Evolutionary conservation across 164 flowering plant genomes (phyloP).

Genomic region (grape (Vitis vinifera)): ASM3070453v1 NC_081808.1:6552501-6553000

Average conservation of each 20-base stretch:
- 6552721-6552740: conserved; percentile 63
- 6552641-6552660: conserved; percentile 15
- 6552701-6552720: conserved; percentile 26
- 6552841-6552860: conserved; percentile 53
- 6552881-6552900: conserved; percentile 78
- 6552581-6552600: conserved; percentile 28
- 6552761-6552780: conserved; percentile 78
- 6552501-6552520: conserved; percentile 29
- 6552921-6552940: conserved; percentile 34
- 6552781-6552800: conserved; percentile 81
- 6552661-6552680: conserved; percentile 24
- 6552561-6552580: conserved; percentile 32
- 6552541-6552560: too few relatives aligned
- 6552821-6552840: conserved; percentile 67
- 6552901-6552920: conserved; percentile 61
- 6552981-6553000: conserved; percentile 19
- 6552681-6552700: conserved; percentile 22
- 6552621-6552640: conserved; percentile 9
- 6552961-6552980: conserved; percentile 18
- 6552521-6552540: conserved; percentile 26
- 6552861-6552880: conserved; percentile 55
- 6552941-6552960: conserved; percentile 27
- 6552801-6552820: conserved; percentile 72
- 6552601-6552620: conserved; percentile 27
- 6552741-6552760: conserved; percentile 97